Conservation (phyloP, 2,329 filamentous ascomycete genomes). For the Emergomyces africanus region DNA sequence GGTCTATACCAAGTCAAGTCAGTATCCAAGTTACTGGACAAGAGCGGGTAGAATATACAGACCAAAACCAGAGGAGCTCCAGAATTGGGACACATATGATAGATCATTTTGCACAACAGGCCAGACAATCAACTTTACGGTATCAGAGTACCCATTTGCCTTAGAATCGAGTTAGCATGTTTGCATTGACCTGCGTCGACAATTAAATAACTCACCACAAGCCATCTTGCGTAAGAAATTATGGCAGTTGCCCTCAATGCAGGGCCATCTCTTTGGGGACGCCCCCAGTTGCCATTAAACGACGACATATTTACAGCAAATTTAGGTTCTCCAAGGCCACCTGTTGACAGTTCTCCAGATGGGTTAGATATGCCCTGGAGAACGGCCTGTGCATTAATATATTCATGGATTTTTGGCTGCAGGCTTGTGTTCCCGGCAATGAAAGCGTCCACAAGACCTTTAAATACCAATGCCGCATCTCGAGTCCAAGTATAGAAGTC, state of each 20-base stretch:
- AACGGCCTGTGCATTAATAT: constrained; percentile 51
- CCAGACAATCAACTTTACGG: constrained; percentile 49
- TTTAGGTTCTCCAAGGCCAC: constrained; percentile 58
- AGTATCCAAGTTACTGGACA: not conserved
- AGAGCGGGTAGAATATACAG: not conserved
- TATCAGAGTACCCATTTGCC: constrained; percentile 41
- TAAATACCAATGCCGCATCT: constrained; percentile 61
- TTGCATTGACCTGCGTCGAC: not conserved
- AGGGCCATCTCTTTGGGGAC: constrained; percentile 49
- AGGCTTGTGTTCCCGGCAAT: constrained; percentile 46
- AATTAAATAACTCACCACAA: constrained; percentile 38
- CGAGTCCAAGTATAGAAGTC: constrained; percentile 70
- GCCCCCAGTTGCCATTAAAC: constrained; percentile 58
- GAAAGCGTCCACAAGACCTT: constrained; percentile 57
- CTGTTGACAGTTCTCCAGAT: constrained; percentile 42
- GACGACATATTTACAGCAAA: constrained; percentile 50
- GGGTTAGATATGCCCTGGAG: constrained; percentile 56
- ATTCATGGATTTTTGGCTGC: constrained; percentile 52
- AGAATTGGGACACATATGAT: constrained; percentile 59
- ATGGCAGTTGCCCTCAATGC: constrained; percentile 22
- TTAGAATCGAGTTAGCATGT: not conserved
- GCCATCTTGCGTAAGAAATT: constrained; percentile 45
- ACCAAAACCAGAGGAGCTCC: constrained; percentile 48
- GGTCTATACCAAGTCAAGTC: constrained; percentile 28
- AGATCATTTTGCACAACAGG: constrained; percentile 65